Percentiles rank a stretch among this genome's conserved stretches.
These are phyloP conservation scores for Nosema muscidifuracis DNA, from an alignment of 371 early-diverging fungal genomes.

Conservation along the genomic window DNA sequence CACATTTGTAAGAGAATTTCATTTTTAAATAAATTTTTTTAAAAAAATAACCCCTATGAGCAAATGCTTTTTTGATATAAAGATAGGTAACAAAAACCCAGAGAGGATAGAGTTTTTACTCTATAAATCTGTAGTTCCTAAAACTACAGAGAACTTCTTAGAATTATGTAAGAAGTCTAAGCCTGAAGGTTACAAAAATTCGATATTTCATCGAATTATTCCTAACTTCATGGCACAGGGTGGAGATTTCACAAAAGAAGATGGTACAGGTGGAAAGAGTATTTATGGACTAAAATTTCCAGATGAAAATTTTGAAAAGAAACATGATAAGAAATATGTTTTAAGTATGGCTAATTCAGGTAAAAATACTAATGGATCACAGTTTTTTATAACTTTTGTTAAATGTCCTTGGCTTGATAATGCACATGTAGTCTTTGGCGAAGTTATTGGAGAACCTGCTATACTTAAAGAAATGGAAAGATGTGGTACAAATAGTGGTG, in stretches of 20 bases:
- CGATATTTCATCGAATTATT: conserved; percentile 70
- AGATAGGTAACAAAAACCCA: background rate
- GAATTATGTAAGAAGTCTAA: background rate
- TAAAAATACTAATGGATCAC: conserved; percentile 84
- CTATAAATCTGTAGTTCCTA: conserved; percentile 9
- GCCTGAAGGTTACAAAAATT: conserved; percentile 1
- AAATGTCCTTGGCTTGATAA: conserved; percentile 81
- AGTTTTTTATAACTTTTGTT: conserved; percentile 92
- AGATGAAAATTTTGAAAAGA: conserved; percentile 76
- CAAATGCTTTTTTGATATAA: conserved; percentile 9
- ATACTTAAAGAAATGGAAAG: background rate
- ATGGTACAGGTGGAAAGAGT: conserved; percentile 87
- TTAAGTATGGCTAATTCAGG: conserved; percentile 96
- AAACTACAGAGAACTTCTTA: conserved; percentile 4
- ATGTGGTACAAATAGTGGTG: background rate
- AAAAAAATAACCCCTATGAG: conserved; percentile 21
- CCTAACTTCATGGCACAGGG: conserved; percentile 94
- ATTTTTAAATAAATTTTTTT: too few relatives aligned
- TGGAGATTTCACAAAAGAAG: conserved; percentile 80
- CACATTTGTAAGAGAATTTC: too few relatives aligned
- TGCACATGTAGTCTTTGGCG: conserved; percentile 89
- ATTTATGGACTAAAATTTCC: conserved; percentile 86
- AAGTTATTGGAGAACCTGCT: conserved; percentile 69
- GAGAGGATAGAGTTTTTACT: background rate
- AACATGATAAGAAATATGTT: conserved; percentile 74